Evolutionary conservation across 225 moss, liverwort and hornwort species (phyloP).

Genomic region (Marchantia paleacea): DNA sequence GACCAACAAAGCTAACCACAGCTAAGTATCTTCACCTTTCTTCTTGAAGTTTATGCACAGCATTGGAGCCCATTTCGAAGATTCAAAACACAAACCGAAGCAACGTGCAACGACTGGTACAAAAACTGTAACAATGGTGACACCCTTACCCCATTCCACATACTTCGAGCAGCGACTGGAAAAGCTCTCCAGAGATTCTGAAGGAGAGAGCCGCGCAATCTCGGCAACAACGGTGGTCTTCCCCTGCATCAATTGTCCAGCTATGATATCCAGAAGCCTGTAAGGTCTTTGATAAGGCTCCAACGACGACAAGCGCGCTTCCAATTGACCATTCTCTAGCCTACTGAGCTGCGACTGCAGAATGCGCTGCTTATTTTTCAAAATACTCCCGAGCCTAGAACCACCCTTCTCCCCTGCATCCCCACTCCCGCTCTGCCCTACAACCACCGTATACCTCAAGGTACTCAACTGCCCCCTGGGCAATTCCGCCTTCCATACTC

Average conservation of each 20-base stretch:
- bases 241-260: slow-evolving; percentile 65
- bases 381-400: slow-evolving; percentile 57
- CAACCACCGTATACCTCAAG: background rate
- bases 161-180: slow-evolving; percentile 68
- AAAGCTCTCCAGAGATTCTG: slow-evolving; percentile 82
- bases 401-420: slow-evolving; percentile 3
- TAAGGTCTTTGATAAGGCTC: slow-evolving; percentile 52
- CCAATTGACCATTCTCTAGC: slow-evolving; percentile 63
- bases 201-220: slow-evolving; percentile 74
- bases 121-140: too few species aligned
- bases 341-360: slow-evolving; percentile 64
- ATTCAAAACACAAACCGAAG: too few species aligned
- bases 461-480: background rate
- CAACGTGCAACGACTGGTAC: too few species aligned
- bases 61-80: too few species aligned
- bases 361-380: slow-evolving; percentile 81
- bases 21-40: too few species aligned
- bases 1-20: too few species aligned
- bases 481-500: background rate
- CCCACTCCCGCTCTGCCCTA: slow-evolving; percentile 13
- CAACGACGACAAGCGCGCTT: slow-evolving; percentile 56
- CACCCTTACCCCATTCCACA: slow-evolving; percentile 66
- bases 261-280: slow-evolving; percentile 64
- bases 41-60: too few species aligned
- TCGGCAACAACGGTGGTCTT: slow-evolving; percentile 75